Conservation (phyloP, 2,329 filamentous ascomycete genomes). For the Arthrobotrys sinensis region DNA sequence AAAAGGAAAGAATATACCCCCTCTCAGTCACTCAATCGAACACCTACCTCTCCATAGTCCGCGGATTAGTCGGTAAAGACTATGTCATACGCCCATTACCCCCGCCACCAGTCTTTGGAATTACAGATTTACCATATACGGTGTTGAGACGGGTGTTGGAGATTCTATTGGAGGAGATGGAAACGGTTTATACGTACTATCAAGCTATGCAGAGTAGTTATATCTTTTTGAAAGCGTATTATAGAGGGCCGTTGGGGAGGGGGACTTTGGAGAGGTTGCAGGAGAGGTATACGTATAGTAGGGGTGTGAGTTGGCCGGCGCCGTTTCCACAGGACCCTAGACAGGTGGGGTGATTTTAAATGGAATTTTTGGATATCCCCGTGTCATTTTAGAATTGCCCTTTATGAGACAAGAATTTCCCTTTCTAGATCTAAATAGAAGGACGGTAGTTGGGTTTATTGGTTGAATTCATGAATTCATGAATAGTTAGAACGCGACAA, state of each 20-base stretch:
- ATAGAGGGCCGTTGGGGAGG: slow-evolving; percentile 22
- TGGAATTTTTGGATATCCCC: no score
- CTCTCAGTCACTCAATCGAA: neutral
- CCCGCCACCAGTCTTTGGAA: slow-evolving; percentile 11
- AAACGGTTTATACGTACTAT: slow-evolving; percentile 28
- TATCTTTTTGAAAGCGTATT: slow-evolving; percentile 49
- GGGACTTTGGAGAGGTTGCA: slow-evolving; percentile 39
- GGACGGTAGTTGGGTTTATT: no score
- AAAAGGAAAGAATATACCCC: slow-evolving; percentile 33
- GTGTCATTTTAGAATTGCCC: no score
- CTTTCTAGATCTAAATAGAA: no score
- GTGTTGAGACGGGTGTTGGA: slow-evolving; percentile 32
- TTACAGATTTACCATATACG: slow-evolving; percentile 38
- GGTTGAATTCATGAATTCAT: no score
- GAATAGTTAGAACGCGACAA: no score
- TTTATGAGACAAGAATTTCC: no score
- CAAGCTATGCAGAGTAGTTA: slow-evolving; percentile 45
- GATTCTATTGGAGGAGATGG: slow-evolving; percentile 31
- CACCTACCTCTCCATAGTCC: slow-evolving; percentile 9
- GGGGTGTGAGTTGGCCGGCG: slow-evolving; percentile 43
- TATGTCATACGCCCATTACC: slow-evolving; percentile 12
- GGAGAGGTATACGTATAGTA: slow-evolving; percentile 47
- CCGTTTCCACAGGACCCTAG: slow-evolving; percentile 46
- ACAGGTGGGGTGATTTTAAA: slow-evolving; percentile 31
- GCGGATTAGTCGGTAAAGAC: slow-evolving; percentile 10